These are phyloP conservation scores for Sarcomyxa edulis DNA, from an alignment of 768 basidiomycete species.

Conservation along the genomic window DNA sequence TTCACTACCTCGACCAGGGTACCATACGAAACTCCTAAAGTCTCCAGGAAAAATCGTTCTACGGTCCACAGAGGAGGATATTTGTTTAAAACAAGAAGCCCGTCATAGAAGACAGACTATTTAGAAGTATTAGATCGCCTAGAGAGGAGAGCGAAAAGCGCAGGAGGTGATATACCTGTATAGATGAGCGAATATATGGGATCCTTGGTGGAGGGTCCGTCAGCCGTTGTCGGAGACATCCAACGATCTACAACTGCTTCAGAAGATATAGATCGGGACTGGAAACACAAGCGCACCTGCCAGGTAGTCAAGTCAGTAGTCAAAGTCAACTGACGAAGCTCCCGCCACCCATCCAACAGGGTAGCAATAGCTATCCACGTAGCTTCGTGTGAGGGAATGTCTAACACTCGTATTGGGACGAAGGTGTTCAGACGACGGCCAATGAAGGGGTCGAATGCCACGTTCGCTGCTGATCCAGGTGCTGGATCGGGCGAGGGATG, in stretches of 20 bases:
- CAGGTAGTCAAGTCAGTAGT: conserved; percentile 47
- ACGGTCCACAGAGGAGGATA: conserved; percentile 50
- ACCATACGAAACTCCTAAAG: conserved; percentile 49
- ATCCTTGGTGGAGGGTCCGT: conserved; percentile 31
- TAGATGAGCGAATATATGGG: conserved; percentile 60
- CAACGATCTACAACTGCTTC: conserved; percentile 35
- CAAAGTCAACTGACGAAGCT: conserved; percentile 40
- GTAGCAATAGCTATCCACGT: conserved; percentile 47
- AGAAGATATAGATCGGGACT: not conserved
- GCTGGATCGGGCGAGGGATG: conserved; percentile 30
- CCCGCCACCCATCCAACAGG: conserved; percentile 53
- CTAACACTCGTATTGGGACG: conserved; percentile 62
- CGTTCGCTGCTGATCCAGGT: conserved; percentile 39
- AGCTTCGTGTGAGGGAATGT: conserved; percentile 38
- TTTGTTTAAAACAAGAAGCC: conserved; percentile 45
- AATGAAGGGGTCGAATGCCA: conserved; percentile 63
- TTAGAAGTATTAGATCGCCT: conserved; percentile 7
- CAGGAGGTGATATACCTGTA: conserved; percentile 45
- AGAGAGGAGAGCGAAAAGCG: not conserved
- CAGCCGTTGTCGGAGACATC: conserved; percentile 45
- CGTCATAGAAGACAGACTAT: conserved; percentile 57
- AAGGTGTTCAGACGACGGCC: conserved; percentile 62
- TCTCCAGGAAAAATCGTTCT: conserved; percentile 62
- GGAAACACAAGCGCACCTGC: conserved; percentile 39
- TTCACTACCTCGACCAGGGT: conserved; percentile 33